Evolutionary conservation across 225 moss, liverwort and hornwort species (phyloP), one percentile per base, ranked within the genome.

Genomic region (Takakia lepidozioides): DNA sequence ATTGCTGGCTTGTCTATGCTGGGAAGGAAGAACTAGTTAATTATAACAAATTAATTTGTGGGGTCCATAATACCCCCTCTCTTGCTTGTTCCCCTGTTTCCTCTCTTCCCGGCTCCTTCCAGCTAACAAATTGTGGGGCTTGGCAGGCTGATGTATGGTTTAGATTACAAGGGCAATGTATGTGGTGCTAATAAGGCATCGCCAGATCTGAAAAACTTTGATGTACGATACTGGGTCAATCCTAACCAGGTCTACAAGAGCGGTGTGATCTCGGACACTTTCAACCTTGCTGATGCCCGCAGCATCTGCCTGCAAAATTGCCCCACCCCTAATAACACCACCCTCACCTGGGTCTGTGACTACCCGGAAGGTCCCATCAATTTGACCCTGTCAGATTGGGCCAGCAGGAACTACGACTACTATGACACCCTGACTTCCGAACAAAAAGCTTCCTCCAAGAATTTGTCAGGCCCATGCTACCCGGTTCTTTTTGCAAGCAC

Each of bases 221-320:
- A 86, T 16, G 59, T 84, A 6, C 86, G 86, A 1, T 93, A 75
- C 62, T 93, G 93, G 93, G 65, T 81, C 52, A 89, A 93, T 43
- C 93, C 93, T 2, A 93, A 93, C 27, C 89, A 89, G 57, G 85
- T 89, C 1, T 93, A 93, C 26, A 67, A 82, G 59, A 81, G 88
- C 37, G 93, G 93, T 1, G 39, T 66, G 1, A 17, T 70, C 4
- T 81, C 83, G 0, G 84, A 93, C 18, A 86, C 93, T 17, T 89
- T 93, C 49, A 75, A 65, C 7, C 67, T 93, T 13, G 53, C 56
- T 3, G 86, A 93, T 24, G 93, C 93, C 2, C 54, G 93, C 19
- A 82, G 86, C 17, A 89, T 93, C 23, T 93, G 93, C 44, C 44
- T 93, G 1, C 27, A 54, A 7, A 59, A 49, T 0, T 93, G 93